A percentile compares a stretch with the other conserved stretches of the same genome.
Evolutionary conservation across 345 rosid genomes (phyloP).

Genomic region (Gossypium raimondii): DNA sequence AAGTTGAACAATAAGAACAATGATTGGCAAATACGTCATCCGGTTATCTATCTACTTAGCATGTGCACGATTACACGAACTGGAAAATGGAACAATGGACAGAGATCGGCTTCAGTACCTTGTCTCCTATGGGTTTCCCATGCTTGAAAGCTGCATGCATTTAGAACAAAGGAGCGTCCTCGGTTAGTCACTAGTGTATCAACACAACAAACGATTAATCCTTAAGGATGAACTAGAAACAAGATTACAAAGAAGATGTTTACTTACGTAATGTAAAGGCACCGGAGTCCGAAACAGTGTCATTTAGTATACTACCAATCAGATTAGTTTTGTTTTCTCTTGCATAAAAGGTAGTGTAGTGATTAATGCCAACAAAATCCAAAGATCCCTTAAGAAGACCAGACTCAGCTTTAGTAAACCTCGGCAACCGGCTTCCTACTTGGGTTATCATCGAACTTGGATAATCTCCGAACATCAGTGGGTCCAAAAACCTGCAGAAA

Average conservation of each 20-base stretch:
- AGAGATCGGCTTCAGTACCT: slow-evolving; percentile 36
- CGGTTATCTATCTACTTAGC: too few species aligned
- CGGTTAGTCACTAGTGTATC: slow-evolving; percentile 7
- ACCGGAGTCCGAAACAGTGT: slow-evolving; percentile 77
- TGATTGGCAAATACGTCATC: neutral
- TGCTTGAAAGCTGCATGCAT: slow-evolving; percentile 56
- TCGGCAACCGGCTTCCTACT: slow-evolving; percentile 72
- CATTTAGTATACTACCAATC: slow-evolving; percentile 46
- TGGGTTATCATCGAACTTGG: slow-evolving; percentile 80
- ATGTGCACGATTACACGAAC: too few species aligned
- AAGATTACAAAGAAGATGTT: neutral
- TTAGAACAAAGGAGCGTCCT: neutral
- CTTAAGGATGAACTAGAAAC: neutral
- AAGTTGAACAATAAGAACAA: neutral
- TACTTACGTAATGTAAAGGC: slow-evolving; percentile 71
- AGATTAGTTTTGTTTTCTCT: slow-evolving; percentile 28
- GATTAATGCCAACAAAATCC: slow-evolving; percentile 93
- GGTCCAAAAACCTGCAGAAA: slow-evolving; percentile 71
- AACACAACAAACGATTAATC: neutral
- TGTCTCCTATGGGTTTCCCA: slow-evolving; percentile 57
- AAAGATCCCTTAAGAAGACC: slow-evolving; percentile 68
- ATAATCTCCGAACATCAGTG: slow-evolving; percentile 79
- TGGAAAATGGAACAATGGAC: neutral
- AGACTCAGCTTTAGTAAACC: slow-evolving; percentile 52
- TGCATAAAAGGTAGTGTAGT: slow-evolving; percentile 84